Conservation (phyloP, 345 rosid genomes). For the Eucalyptus brandiana region DNA sequence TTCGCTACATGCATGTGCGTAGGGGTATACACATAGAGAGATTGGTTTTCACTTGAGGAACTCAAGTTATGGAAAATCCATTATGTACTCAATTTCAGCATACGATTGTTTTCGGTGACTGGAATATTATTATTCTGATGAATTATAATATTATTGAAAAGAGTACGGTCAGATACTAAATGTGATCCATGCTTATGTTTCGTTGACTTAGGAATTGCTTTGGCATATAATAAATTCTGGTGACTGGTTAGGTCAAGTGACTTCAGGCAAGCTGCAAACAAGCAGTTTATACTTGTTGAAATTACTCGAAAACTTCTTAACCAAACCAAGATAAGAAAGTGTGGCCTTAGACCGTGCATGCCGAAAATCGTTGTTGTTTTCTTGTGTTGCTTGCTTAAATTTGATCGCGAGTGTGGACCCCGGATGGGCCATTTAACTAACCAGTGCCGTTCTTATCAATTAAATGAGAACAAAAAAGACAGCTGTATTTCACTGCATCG, state of each 20-base stretch:
- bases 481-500: background rate
- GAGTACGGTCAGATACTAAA: background rate
- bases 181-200: background rate
- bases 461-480: background rate
- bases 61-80: background rate
- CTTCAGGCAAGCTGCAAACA: background rate
- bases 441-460: background rate
- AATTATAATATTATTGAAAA: too few relatives aligned
- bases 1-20: background rate
- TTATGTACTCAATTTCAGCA: background rate
- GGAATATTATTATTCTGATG: background rate
- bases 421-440: background rate
- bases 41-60: background rate
- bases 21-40: background rate
- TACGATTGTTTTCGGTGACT: too few relatives aligned
- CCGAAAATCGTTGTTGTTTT: background rate
- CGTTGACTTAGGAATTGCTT: background rate
- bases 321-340: background rate
- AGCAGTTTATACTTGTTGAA: background rate
- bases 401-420: background rate
- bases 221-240: background rate
- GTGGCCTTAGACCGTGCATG: background rate
- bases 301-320: too few relatives aligned
- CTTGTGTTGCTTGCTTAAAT: background rate
- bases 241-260: background rate